Conservation (phyloP, 1,284 basidiomycete genomes). For the Pseudomicrostroma phylloplanum region DNA sequence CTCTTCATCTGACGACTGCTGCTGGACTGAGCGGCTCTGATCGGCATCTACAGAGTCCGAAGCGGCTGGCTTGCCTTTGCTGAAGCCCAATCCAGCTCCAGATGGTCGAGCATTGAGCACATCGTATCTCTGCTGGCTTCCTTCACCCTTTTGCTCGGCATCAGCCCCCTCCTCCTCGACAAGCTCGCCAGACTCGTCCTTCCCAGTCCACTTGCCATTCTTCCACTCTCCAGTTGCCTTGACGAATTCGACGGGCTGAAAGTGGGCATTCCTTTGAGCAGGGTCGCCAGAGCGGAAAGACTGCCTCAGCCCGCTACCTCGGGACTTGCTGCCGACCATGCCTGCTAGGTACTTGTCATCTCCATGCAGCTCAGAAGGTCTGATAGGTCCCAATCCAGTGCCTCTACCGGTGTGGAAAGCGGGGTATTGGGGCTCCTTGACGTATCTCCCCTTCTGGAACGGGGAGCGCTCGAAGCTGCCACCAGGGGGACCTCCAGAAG, state of each 20-base stretch:
- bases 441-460: background rate
- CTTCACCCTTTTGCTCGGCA: background rate
- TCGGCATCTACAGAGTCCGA: background rate
- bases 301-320: background rate
- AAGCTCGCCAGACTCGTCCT: background rate
- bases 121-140: background rate
- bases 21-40: no score
- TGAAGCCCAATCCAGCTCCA: constrained; percentile 28
- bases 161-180: background rate
- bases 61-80: background rate
- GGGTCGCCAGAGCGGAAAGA: constrained; percentile 23
- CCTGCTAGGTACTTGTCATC: constrained; percentile 39
- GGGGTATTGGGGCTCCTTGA: background rate
- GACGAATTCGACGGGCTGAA: constrained; percentile 33
- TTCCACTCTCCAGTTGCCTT: constrained; percentile 29
- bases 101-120: constrained; percentile 9
- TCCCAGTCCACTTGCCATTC: constrained; percentile 16
- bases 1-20: no score
- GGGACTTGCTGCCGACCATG: background rate
- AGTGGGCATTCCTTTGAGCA: constrained; percentile 19
- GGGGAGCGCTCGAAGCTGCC: background rate
- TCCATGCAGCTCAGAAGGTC: constrained; percentile 8
- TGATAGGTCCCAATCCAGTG: background rate
- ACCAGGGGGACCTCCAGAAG: no score
- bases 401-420: constrained; percentile 1